Evolutionary conservation across 2,329 filamentous ascomycete species (phyloP), one percentile per base, ranked within the genome.

Genomic region (Microcera coccophila): DNA sequence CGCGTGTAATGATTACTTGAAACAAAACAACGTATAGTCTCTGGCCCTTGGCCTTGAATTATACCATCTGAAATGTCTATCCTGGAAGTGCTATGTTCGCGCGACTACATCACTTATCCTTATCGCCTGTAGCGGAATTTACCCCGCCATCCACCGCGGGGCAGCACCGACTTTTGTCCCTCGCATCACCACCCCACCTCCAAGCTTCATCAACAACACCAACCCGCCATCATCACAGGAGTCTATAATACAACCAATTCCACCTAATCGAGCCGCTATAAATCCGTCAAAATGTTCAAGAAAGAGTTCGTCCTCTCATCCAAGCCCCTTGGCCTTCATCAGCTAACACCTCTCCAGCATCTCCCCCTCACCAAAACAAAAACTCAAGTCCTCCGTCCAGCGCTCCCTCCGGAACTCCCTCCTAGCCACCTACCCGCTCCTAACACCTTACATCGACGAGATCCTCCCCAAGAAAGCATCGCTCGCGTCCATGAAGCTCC

Each of bases 371-470:
- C 84, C 87, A 43, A 95, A 93, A 72, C 89, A 90, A 58, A 97
- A 97, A 76, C 88, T 97, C 69, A 98, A 97, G 73, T 96, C 91
- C 53, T 95, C 90, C 18, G 88, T 89, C 43, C 90, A 96, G 73
- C 87, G 93, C 61, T 80, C 75, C 52, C 84, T 98, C 58, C 87
- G 93, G 57, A 77, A 84, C 60, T 87, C 87, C 61, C 79, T 97
- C 54, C 74, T 93, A 52, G 77, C 88, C 45, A 86, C 86, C 40
- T 96, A 94, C 70, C 93, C 93, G 3, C 79, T 87, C 39, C 84
- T 97, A 39, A 81, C 82, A 54, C 87, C 88, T 1, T 80, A 89
- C 70, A 94, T 96, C 68, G 93, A 98, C 67, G 88, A 94, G 65
- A 82, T 97, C 58, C 76, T 98, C 54, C 93, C 93, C 38, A 97